Conservation (phyloP, 805 yeast genomes). For the Schizosaccharomyces cryophilus region DNA sequence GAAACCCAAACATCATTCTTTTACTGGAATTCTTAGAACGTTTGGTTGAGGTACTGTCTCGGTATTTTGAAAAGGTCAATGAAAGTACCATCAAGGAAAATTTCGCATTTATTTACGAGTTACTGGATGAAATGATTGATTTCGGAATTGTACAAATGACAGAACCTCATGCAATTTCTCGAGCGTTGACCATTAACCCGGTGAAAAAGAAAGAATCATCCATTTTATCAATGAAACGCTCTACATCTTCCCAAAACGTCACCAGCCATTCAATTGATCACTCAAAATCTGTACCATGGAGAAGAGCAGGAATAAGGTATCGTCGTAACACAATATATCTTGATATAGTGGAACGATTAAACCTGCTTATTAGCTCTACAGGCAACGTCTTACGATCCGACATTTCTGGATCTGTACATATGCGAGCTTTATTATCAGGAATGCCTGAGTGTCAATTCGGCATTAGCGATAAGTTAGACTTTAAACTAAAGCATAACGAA, state of each 20-base stretch:
- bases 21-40: constrained; percentile 57
- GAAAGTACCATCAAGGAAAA: constrained; percentile 36
- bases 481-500: constrained; percentile 7
- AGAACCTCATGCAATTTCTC: constrained; percentile 23
- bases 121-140: constrained; percentile 52
- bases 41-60: constrained; percentile 28
- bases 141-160: constrained; percentile 55
- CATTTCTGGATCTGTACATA: constrained; percentile 50
- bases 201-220: constrained; percentile 8
- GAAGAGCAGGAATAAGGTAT: constrained; percentile 44
- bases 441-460: constrained; percentile 69
- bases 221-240: constrained; percentile 1
- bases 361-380: constrained; percentile 38
- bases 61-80: constrained; percentile 19
- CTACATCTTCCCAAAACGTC: not conserved
- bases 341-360: constrained; percentile 52
- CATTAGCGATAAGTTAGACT: constrained; percentile 28
- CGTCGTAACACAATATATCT: constrained; percentile 59
- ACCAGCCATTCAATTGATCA: constrained; percentile 12
- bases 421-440: constrained; percentile 54
- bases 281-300: constrained; percentile 36
- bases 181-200: constrained; percentile 16
- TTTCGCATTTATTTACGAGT: constrained; percentile 46
- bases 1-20: constrained; percentile 62
- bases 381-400: constrained; percentile 39